These are phyloP conservation scores for Fraxinus sp. DNA, from an alignment of 305 asterid species.

Conservation along the genomic window DNA sequence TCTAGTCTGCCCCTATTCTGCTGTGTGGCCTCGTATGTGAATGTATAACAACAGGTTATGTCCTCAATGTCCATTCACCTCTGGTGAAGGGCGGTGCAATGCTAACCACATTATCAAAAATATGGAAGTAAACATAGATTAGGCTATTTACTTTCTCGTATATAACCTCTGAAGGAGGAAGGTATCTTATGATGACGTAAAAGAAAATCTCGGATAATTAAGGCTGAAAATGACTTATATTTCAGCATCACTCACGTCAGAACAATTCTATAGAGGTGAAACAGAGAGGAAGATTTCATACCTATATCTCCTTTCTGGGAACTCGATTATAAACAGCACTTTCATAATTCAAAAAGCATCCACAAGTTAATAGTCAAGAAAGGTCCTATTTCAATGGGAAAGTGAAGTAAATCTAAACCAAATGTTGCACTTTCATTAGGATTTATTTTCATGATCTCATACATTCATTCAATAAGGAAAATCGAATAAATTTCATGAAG, in stretches of 20 bases:
- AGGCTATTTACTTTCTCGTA: neutral
- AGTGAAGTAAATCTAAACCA: neutral
- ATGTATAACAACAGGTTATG: no score
- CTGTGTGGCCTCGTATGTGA: no score
- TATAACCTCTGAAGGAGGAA: neutral
- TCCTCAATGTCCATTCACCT: no score
- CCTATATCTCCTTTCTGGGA: neutral
- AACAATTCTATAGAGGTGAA: neutral
- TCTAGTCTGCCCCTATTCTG: no score
- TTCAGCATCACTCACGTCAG: neutral
- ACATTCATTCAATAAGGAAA: neutral
- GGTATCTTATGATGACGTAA: neutral
- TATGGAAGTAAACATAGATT: no score
- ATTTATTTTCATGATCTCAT: neutral
- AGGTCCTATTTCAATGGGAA: neutral
- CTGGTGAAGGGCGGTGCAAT: no score
- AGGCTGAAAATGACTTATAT: neutral
- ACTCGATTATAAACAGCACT: neutral
- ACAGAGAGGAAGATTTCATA: neutral
- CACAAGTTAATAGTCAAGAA: neutral
- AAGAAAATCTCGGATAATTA: neutral
- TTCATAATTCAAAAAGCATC: neutral
- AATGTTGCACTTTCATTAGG: neutral
- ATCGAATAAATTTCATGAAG: neutral
- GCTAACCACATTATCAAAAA: no score